Base-by-base conservation (phyloP, 2,329 filamentous ascomycete species). In the Epichloe hybrida region DNA sequence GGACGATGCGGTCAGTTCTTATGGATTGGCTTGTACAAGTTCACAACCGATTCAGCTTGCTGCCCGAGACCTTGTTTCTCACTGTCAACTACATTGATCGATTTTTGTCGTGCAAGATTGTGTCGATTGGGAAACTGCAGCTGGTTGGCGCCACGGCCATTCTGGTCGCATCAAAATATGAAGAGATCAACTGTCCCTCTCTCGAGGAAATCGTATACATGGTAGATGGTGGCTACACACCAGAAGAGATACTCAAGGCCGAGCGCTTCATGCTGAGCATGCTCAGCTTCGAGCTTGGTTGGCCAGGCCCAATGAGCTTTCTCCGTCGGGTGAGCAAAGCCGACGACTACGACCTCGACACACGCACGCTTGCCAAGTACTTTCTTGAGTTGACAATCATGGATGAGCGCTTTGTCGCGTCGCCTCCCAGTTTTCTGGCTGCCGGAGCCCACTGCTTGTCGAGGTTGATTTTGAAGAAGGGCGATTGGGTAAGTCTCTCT, bases 281-380 rank as follows among this genome's bases (percentile, higher is more conserved):
- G 84, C 80, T 98, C 50, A 80, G 88, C 60, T 98, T 95, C 64
- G 89, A 96, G 69, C 80, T 98, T 50, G 93, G 93, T 49, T 97
- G 88, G 85, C 93, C 93, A n/a, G 93, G 93, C 42, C 93, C 93
- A 1, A 96, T 98, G 91, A 96, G 89, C 72, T 98, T 98, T 70
- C 76, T 98, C 54, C 81, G 93, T 54, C 83, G 91, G 51, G 93
- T 97, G 68, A 97, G 91, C 81, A 97, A 97, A 72, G 93, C 93
- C 13, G 93, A 98, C 64, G 89, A 96, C 63, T 98, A 97, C 63
- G 90, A 98, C 63, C 74, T 95, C 45, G 91, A 98, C 70, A 98
- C 70, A 11, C 81, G 93, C 38, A 97, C 93, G 5, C 73, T 98
- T 50, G 89, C 93, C 59, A 98, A 98, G 71, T 98, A 98, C 70